phyloP scores from a whole-genome alignment of 2,329 filamentous ascomycete species.

The Fusarium pininemorale region DNA sequence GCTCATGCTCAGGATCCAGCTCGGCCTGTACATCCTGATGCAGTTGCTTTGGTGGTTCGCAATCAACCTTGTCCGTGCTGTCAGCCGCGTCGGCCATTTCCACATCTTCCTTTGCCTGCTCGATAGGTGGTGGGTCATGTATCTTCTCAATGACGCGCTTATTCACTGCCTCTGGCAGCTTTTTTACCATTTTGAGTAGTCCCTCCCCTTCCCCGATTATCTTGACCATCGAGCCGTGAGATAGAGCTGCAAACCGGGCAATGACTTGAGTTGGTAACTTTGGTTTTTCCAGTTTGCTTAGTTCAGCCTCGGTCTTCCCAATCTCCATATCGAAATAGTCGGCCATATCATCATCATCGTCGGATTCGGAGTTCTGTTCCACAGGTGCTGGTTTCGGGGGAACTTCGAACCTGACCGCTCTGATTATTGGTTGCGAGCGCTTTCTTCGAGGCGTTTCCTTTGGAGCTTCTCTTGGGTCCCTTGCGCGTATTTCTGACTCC shows the following conservation, averaged over 20 bases:
- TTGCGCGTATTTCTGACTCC: constrained; percentile 10
- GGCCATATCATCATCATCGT: constrained; percentile 68
- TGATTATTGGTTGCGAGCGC: constrained; percentile 44
- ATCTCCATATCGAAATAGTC: constrained; percentile 65
- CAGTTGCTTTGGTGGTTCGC: neutral
- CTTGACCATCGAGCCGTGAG: constrained; percentile 59
- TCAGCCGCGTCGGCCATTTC: constrained; percentile 39
- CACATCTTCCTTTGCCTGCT: constrained; percentile 13
- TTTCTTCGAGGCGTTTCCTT: constrained; percentile 35
- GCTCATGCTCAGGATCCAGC: neutral
- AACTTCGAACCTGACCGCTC: constrained; percentile 51
- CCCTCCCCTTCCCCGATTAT: constrained; percentile 57
- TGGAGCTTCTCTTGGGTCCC: constrained; percentile 11
- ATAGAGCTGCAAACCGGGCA: constrained; percentile 57
- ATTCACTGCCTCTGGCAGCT: constrained; percentile 47
- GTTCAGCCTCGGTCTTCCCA: constrained; percentile 58
- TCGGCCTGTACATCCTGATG: neutral
- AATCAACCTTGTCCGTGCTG: neutral
- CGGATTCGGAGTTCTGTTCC: constrained; percentile 56
- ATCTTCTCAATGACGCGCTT: constrained; percentile 4
- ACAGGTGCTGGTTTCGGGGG: constrained; percentile 49
- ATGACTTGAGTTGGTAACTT: constrained; percentile 54
- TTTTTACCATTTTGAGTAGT: constrained; percentile 55
- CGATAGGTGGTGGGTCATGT: neutral
- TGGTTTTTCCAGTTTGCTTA: constrained; percentile 57